Percentiles rank a stretch among this genome's conserved stretches.
phyloP scores from a whole-genome alignment of 306 rosid genomes.

The Canavalia ensiformis region DNA sequence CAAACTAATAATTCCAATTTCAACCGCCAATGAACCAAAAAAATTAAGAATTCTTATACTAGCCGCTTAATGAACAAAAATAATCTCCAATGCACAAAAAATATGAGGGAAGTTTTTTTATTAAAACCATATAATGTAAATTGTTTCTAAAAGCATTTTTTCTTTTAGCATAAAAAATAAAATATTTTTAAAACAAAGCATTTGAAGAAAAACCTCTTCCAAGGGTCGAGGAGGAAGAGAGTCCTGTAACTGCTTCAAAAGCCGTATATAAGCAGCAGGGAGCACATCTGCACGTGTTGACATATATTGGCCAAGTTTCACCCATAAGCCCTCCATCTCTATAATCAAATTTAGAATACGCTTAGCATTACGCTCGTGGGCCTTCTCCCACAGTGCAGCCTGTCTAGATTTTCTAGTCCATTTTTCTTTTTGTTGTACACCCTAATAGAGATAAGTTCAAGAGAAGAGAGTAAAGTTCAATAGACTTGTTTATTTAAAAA shows the following conservation, averaged over 20 bases:
- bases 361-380: constrained; percentile 93
- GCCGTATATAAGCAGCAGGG: constrained; percentile 79
- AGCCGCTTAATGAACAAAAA: constrained; percentile 26
- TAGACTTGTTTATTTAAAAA: constrained; percentile 16
- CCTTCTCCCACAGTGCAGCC: constrained; percentile 81
- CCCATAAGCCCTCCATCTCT: constrained; percentile 98
- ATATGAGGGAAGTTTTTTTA: background rate
- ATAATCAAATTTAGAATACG: constrained; percentile 79
- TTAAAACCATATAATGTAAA: constrained; percentile 19
- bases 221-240: constrained; percentile 98
- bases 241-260: constrained; percentile 91
- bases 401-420: constrained; percentile 71
- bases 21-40: background rate
- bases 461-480: constrained; percentile 24
- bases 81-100: background rate
- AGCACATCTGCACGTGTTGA: constrained; percentile 99
- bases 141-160: constrained; percentile 6
- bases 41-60: constrained; percentile 15
- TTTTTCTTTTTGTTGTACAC: constrained; percentile 87
- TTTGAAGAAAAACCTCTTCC: constrained; percentile 72
- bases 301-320: constrained; percentile 95
- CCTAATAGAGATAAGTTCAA: constrained; percentile 54
- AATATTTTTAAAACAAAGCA: constrained; percentile 1
- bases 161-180: background rate
- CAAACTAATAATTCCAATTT: constrained; percentile 37